Evolutionary conservation across 2,329 filamentous ascomycete species (phyloP), one percentile per base, ranked within the genome.

Genomic region (Clonostachys rosea): DNA sequence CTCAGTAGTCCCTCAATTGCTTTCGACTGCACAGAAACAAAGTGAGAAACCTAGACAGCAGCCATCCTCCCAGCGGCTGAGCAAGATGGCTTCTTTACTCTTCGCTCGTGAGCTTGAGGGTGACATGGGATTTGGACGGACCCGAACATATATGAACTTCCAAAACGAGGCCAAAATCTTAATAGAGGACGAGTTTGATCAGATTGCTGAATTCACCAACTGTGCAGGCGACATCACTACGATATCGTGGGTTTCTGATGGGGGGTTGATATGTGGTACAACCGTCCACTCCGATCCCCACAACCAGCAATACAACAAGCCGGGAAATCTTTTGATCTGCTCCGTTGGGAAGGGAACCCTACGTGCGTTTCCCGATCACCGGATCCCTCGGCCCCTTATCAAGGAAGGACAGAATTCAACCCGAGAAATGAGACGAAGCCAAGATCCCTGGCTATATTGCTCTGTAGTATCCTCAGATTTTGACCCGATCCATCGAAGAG

Each of bases 251-350:
- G 66, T 78, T 0, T 76, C 76, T 0, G 56, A 75, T 17, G 58
- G 69, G n/a, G 65, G 66, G 14, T 79, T 84, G 45, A 57, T 85
- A n/a, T 83, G 79, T 51, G 82, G 82, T 34, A 80, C 81, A 0
- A 82, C 79, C 0, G 76, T 77, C 1, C 81, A 85, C 60, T 84
- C 79, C 1, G 82, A 85, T 53, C 64, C 69, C 0, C 77, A 81
- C 40, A 85, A 84, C 48, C 80, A 84, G 55, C 81, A 84, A 51
- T 85, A 86, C 56, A 86, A 86, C 54, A 83, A 79, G 53, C 74
- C 78, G 0, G 81, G 82, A 1, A 86, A 86, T 54, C 60, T 86
- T 10, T 63, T 81, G 2, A 61, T 85, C 2, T 81, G 78, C 7
- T 82, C 78, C 0, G 65, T 70, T 1, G 54, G 49, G 1, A 54